A percentile compares a stretch with the other conserved stretches of the same genome.
Evolutionary conservation across 768 basidiomycete species (phyloP).

Genomic region (Paxillus involutus): DNA sequence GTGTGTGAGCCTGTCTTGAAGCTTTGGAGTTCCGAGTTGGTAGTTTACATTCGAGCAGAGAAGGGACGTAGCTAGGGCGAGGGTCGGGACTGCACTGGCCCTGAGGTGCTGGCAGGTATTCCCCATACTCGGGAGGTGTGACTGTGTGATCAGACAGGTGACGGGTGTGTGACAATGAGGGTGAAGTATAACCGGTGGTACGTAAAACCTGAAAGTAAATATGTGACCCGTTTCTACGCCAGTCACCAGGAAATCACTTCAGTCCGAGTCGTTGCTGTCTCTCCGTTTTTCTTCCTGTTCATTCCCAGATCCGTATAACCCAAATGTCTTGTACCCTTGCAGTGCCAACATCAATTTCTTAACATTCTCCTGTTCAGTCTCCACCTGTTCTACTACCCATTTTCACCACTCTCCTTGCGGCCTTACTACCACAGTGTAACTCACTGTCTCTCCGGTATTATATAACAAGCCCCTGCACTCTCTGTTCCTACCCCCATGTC

Average conservation of each 20-base stretch:
- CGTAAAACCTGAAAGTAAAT: slow-evolving; percentile 7
- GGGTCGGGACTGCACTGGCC: no score
- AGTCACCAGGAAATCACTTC: background rate
- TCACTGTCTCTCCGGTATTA: background rate
- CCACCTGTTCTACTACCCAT: background rate
- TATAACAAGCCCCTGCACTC: background rate
- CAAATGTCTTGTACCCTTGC: background rate
- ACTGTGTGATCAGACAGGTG: background rate
- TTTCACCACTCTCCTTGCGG: background rate
- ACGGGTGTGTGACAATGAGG: no score
- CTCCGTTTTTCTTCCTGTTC: background rate
- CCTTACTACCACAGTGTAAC: background rate
- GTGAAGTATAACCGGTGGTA: background rate
- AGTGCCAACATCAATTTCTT: background rate
- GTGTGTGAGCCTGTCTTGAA: background rate
- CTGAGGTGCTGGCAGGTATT: no score
- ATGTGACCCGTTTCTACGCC: slow-evolving; percentile 9
- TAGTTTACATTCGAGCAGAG: background rate
- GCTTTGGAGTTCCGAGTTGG: no score
- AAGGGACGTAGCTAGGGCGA: background rate
- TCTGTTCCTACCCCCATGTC: slow-evolving; percentile 12
- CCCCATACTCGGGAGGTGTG: background rate
- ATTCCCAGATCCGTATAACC: background rate
- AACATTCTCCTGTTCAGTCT: background rate
- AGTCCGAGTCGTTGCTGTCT: background rate